phyloP scores from a whole-genome alignment of 2,329 filamentous ascomycete species.

The Fusarium anguioides region DNA sequence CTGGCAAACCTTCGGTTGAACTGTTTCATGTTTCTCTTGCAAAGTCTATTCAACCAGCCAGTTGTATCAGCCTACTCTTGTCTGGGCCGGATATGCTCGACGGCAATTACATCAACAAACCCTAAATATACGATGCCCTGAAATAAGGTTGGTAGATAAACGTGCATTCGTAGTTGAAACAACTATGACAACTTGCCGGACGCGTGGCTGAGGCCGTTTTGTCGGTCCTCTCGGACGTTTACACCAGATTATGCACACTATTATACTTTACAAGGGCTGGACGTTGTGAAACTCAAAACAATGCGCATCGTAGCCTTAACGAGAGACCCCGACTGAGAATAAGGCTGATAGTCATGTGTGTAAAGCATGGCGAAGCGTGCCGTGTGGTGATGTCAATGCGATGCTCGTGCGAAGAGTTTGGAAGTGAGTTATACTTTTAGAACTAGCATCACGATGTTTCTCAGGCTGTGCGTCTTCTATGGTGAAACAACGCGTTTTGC shows the following conservation, averaged over 20 bases:
- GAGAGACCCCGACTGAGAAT: neutral
- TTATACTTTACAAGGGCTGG: neutral
- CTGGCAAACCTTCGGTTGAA: neutral
- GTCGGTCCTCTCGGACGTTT: neutral
- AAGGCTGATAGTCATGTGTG: neutral
- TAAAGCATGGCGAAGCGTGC: neutral
- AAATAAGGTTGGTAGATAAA: neutral
- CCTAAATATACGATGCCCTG: neutral
- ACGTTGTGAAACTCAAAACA: neutral
- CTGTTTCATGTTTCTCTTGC: neutral
- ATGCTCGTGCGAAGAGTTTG: neutral
- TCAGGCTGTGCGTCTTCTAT: neutral
- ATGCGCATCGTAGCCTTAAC: neutral
- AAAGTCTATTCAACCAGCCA: neutral
- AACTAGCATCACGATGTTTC: neutral
- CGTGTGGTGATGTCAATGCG: neutral
- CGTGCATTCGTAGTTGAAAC: neutral
- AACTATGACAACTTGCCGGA: neutral
- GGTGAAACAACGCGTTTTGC: neutral
- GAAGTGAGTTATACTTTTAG: neutral
- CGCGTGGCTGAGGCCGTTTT: slow-evolving; percentile 3
- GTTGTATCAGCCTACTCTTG: neutral
- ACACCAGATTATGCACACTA: neutral
- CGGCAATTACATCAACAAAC: neutral
- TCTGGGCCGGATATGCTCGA: neutral